Base-by-base conservation (phyloP, 2,329 filamentous ascomycete species). In the Dothidotthia symphoricarpi region DNA sequence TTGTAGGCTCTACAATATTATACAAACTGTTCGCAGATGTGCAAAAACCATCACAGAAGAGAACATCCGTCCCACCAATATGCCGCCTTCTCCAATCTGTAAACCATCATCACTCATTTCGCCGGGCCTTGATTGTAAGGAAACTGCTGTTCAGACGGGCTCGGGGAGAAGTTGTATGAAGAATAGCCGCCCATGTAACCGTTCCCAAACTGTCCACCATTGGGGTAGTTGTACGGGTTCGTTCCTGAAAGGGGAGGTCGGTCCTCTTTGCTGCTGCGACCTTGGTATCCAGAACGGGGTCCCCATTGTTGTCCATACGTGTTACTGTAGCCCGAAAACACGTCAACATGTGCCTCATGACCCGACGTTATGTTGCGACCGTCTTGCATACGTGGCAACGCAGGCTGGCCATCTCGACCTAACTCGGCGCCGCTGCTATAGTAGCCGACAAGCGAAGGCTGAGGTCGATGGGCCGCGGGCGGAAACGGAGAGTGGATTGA, bases 191-290 rank as follows among this genome's bases (percentile, higher is more conserved):
- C 52, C 10, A 39, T 36, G 35, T 54, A 58, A 25, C 41, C 43
- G 32, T 36, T 43, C 32, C 39, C 40, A 41, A 45, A 53, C 39
- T 51, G 48, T 16, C 34, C 43, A 24, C 39, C 36, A 16, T 35
- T 46, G 24, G 34, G 5, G 24, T 38, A 49, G 16, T 50, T 45
- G 36, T 57, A 61, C 13, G 55, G 56, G 31, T 55, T 55, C 13
- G 47, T 38, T 11, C 36, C 35, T 13, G 45, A 42, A 36, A 55
- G 56, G 9, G 46, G 45, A 32, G 44, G 27, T 11, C 45, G 43
- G 11, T 55, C 51, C 24, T 60, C 55, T 35, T 52, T 61, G 36
- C 33, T 45, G n/a, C 51, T 45, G 34, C 53, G 54, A 28, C 41
- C 41, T 7, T 42, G 33, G 7, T 48, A 53, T 3, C 31, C 45